phyloP scores from a whole-genome alignment of 192 early-diverging fungal genomes.

The Funneliformis mosseae region DNA sequence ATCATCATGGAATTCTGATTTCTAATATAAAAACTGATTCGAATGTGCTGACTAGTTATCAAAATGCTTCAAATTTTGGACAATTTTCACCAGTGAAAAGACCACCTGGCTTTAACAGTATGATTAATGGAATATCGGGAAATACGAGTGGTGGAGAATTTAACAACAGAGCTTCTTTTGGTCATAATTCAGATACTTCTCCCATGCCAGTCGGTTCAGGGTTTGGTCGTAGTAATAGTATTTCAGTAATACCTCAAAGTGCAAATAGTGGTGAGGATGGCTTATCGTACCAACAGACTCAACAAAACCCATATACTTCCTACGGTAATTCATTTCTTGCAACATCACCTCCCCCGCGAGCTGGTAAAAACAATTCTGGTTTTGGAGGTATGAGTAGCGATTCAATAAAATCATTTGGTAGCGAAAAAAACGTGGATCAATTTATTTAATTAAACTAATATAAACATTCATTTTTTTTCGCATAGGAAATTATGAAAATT shows the following conservation, averaged over 20 bases:
- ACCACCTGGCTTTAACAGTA: conserved; percentile 24
- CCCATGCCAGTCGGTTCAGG: not conserved
- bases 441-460: not conserved
- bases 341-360: conserved; percentile 1
- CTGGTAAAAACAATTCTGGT: not conserved
- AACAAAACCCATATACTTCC: not conserved
- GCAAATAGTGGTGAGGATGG: not conserved
- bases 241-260: conserved; percentile 31
- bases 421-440: not conserved
- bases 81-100: conserved; percentile 16
- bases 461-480: not conserved
- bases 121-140: conserved; percentile 19
- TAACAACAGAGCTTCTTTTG: not conserved
- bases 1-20: not conserved
- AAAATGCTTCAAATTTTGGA: conserved; percentile 15
- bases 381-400: conserved; percentile 6
- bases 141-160: not conserved
- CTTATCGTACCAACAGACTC: not conserved
- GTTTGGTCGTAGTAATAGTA: conserved; percentile 27
- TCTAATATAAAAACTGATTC: not conserved
- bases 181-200: not conserved
- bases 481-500: conserved; percentile 12
- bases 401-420: not conserved
- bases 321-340: not conserved
- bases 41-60: not conserved